Percentiles rank a stretch among this genome's conserved stretches.
These are phyloP conservation scores for Coniella vitis DNA, from an alignment of 2,329 filamentous ascomycete genomes.

Conservation along the genomic window DNA sequence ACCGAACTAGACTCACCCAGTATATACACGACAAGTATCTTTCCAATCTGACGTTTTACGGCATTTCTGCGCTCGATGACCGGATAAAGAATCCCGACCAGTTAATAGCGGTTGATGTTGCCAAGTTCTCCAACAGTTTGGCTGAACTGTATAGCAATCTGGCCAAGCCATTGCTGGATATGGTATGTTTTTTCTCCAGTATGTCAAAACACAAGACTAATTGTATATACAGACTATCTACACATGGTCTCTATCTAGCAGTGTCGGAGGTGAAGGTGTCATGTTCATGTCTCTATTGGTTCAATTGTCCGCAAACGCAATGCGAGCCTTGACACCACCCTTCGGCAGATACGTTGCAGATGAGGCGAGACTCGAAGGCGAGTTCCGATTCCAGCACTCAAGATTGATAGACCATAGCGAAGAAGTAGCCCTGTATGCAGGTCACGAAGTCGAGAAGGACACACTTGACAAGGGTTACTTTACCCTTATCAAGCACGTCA, in stretches of 20 bases:
- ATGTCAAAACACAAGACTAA: neutral
- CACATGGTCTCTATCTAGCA: slow-evolving; percentile 87
- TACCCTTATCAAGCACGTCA: slow-evolving; percentile 97
- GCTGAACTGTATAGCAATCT: slow-evolving; percentile 95
- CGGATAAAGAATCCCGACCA: slow-evolving; percentile 98
- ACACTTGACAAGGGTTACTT: slow-evolving; percentile 98
- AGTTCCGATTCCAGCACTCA: slow-evolving; percentile 93
- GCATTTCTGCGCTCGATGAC: slow-evolving; percentile 89
- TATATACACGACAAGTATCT: slow-evolving; percentile 94
- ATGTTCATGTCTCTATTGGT: slow-evolving; percentile 94
- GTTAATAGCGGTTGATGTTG: slow-evolving; percentile 91
- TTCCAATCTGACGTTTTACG: slow-evolving; percentile 97
- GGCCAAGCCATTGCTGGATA: slow-evolving; percentile 89
- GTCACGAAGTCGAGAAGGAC: slow-evolving; percentile 92
- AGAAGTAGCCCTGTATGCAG: slow-evolving; percentile 85
- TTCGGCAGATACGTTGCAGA: slow-evolving; percentile 98
- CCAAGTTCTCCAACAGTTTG: slow-evolving; percentile 90
- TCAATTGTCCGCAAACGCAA: slow-evolving; percentile 84
- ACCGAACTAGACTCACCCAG: slow-evolving; percentile 88
- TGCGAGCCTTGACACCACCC: slow-evolving; percentile 89
- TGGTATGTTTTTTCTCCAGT: slow-evolving; percentile 44
- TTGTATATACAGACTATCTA: slow-evolving; percentile 62
- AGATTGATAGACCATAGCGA: slow-evolving; percentile 93
- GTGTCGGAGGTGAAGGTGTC: slow-evolving; percentile 91
- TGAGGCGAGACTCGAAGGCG: slow-evolving; percentile 87